Conservation (phyloP, 2,329 filamentous ascomycete genomes). For the Nannizzia gypsea region DNA sequence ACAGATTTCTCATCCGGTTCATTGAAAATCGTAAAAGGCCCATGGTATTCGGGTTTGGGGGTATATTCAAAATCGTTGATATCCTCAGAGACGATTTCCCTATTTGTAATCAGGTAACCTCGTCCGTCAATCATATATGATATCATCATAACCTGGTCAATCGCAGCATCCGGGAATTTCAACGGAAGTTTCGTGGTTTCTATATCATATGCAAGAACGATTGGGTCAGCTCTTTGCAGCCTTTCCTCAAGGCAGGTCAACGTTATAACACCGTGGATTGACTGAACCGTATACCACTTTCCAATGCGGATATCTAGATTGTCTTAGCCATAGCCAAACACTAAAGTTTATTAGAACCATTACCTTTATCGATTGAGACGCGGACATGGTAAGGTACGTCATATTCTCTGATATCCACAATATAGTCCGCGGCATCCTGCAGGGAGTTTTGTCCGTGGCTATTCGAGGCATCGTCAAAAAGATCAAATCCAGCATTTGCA, state of each 20-base stretch:
- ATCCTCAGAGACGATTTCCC: slow-evolving; percentile 94
- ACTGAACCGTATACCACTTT: slow-evolving; percentile 93
- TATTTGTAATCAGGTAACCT: slow-evolving; percentile 93
- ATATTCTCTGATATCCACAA: slow-evolving; percentile 97
- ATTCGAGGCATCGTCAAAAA: slow-evolving; percentile 84
- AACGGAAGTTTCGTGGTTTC: slow-evolving; percentile 91
- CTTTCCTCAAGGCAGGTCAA: slow-evolving; percentile 76
- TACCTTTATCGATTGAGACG: slow-evolving; percentile 90
- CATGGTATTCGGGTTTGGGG: slow-evolving; percentile 88
- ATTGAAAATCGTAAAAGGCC: slow-evolving; percentile 96
- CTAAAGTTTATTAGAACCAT: not conserved
- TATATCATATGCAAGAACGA: slow-evolving; percentile 99
- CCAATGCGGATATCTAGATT: slow-evolving; percentile 75
- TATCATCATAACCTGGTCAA: slow-evolving; percentile 99
- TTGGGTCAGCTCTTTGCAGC: slow-evolving; percentile 79
- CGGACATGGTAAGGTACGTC: slow-evolving; percentile 98
- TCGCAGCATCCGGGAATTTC: slow-evolving; percentile 88
- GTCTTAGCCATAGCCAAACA: slow-evolving; percentile 18
- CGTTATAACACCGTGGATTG: slow-evolving; percentile 79
- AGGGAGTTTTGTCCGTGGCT: slow-evolving; percentile 68
- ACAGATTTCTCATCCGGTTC: slow-evolving; percentile 83
- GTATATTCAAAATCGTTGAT: slow-evolving; percentile 98
- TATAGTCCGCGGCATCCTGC: slow-evolving; percentile 86
- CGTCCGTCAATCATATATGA: slow-evolving; percentile 99
- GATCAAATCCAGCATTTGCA: slow-evolving; percentile 72